A percentile compares a stretch with the other conserved stretches of the same genome.
Evolutionary conservation across 2,329 filamentous ascomycete species (phyloP).

Genomic region (Coniochaeta hoffmannii): DNA sequence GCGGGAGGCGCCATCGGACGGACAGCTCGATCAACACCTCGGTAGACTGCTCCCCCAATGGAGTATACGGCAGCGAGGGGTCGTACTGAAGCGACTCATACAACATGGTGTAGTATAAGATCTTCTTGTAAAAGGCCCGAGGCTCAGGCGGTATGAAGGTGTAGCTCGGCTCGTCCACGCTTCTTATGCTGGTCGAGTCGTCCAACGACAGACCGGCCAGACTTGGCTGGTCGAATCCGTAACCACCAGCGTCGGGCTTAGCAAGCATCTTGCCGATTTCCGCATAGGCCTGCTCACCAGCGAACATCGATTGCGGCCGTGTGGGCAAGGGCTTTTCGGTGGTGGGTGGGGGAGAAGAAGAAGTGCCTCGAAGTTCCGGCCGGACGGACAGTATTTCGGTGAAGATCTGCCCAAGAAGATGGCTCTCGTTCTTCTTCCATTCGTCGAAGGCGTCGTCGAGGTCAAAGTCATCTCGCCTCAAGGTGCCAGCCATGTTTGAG

Average conservation of each 20-base stretch:
- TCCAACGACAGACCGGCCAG: constrained; percentile 59
- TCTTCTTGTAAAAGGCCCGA: constrained; percentile 73
- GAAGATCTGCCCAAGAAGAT: constrained; percentile 88
- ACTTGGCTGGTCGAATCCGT: constrained; percentile 58
- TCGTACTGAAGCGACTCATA: constrained; percentile 54
- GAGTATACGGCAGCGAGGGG: constrained; percentile 38
- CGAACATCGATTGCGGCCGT: constrained; percentile 36
- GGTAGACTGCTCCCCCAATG: constrained; percentile 68
- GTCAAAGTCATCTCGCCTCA: constrained; percentile 83
- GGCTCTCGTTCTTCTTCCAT: constrained; percentile 87
- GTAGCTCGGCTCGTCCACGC: constrained; percentile 61
- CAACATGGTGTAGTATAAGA: constrained; percentile 69
- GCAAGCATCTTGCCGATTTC: constrained; percentile 45
- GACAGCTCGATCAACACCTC: constrained; percentile 82
- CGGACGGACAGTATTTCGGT: constrained; percentile 80
- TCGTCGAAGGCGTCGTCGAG: constrained; percentile 77
- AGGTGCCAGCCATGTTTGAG: constrained; percentile 66
- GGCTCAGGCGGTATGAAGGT: constrained; percentile 86
- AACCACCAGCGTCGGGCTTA: constrained; percentile 31
- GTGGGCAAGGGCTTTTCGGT: constrained; percentile 53
- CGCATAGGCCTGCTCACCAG: constrained; percentile 43
- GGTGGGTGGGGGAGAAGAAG: constrained; percentile 50
- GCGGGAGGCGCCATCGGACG: constrained; percentile 81
- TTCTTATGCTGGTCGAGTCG: constrained; percentile 41
- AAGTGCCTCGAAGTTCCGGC: constrained; percentile 75